Conservation (phyloP, 2,329 filamentous ascomycete species). For the Aureobasidium pullulans region DNA sequence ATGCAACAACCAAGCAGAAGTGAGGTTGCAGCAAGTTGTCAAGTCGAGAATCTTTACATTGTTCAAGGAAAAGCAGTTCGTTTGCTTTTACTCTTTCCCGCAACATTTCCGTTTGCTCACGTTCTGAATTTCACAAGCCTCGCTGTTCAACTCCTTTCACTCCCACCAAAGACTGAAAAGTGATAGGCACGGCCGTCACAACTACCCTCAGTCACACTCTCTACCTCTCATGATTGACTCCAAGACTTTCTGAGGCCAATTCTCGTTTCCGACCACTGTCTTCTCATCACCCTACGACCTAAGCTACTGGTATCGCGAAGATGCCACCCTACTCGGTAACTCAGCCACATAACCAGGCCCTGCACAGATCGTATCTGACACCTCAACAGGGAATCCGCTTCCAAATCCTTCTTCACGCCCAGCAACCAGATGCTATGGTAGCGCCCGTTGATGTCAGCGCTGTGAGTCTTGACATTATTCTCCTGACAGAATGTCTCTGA, state of each 20-base stretch:
- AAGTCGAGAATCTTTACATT: no score
- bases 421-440: not conserved
- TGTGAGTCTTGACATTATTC: not conserved
- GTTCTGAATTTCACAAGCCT: no score
- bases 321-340: constrained; percentile 4
- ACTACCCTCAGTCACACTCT: no score
- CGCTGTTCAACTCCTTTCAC: not conserved
- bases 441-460: not conserved
- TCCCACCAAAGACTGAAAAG: no score
- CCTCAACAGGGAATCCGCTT: not conserved
- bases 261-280: no score
- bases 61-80: not conserved
- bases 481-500: not conserved
- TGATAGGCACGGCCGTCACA: no score
- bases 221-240: no score
- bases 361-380: not conserved
- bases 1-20: no score
- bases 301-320: no score
- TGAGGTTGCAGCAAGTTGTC: not conserved
- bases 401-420: not conserved
- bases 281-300: no score
- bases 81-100: not conserved
- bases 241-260: no score
- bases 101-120: not conserved
- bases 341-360: not conserved